Percentiles rank a stretch among this genome's conserved stretches.
phyloP scores from a whole-genome alignment of 2,329 filamentous ascomycete genomes.

The Aspergillus sp. region DNA sequence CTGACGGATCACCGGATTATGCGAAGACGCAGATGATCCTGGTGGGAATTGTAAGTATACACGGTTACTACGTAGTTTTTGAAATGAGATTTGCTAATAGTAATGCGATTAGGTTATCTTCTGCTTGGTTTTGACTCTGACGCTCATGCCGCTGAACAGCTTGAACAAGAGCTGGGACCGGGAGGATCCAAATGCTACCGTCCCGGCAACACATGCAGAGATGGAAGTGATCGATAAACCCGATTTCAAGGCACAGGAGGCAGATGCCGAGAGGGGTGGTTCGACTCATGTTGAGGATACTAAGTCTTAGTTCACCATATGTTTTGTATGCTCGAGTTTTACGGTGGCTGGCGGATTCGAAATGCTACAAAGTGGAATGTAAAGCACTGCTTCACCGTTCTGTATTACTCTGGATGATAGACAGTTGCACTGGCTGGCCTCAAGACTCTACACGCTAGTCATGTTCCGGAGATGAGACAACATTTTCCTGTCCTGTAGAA shows the following conservation, averaged over 20 bases:
- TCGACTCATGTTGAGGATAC: background rate
- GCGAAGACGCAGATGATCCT: background rate
- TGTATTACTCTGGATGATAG: too few relatives aligned
- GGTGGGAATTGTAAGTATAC: background rate
- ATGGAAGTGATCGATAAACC: background rate
- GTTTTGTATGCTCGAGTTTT: background rate
- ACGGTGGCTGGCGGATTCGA: too few relatives aligned
- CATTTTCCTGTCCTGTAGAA: too few relatives aligned
- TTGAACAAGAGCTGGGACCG: slow-evolving; percentile 1
- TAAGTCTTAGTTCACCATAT: background rate
- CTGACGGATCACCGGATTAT: background rate
- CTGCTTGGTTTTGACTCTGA: background rate
- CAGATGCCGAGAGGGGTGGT: background rate
- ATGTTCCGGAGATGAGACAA: too few relatives aligned
- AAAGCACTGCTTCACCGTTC: too few relatives aligned
- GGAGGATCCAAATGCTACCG: background rate
- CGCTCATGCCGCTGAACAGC: background rate
- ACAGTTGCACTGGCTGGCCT: too few relatives aligned
- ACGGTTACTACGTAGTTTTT: rapidly evolving
- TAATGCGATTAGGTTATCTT: background rate
- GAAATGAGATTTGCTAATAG: background rate
- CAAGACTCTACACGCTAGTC: too few relatives aligned
- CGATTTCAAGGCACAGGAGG: background rate
- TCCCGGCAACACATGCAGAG: background rate
- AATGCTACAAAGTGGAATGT: too few relatives aligned